Evolutionary conservation across 2,329 filamentous ascomycete genomes (phyloP).

Genomic region (Gnomoniopsis smithogilvyi): DNA sequence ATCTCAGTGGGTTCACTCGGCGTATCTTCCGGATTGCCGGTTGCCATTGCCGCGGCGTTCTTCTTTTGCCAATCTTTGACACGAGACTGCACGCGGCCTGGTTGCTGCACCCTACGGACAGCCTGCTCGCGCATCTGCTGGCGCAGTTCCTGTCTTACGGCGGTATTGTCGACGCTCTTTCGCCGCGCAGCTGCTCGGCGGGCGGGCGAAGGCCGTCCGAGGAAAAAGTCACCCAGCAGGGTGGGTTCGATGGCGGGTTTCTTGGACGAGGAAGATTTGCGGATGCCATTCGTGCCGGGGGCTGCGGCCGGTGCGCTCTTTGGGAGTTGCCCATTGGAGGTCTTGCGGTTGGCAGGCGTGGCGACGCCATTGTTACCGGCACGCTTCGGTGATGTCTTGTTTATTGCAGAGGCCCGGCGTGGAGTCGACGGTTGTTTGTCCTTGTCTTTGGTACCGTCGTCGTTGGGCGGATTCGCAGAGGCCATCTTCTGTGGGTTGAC

Average conservation of each 20-base stretch:
- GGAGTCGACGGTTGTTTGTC: slow-evolving; percentile 13
- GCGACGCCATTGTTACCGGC: slow-evolving; percentile 20
- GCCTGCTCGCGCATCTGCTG: slow-evolving; percentile 56
- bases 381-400: slow-evolving; percentile 19
- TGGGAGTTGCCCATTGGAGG: slow-evolving; percentile 30
- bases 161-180: slow-evolving; percentile 52
- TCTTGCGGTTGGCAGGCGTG: slow-evolving; percentile 25
- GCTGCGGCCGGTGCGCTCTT: slow-evolving; percentile 40
- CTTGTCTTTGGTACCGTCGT: slow-evolving; percentile 16
- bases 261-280: slow-evolving; percentile 28
- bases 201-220: slow-evolving; percentile 54
- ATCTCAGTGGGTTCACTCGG: slow-evolving; percentile 59
- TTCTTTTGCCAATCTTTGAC: slow-evolving; percentile 83
- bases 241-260: slow-evolving; percentile 41
- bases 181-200: slow-evolving; percentile 46
- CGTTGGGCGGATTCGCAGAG: slow-evolving; percentile 17
- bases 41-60: slow-evolving; percentile 62
- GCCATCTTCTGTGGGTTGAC: slow-evolving; percentile 16
- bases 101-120: slow-evolving; percentile 58
- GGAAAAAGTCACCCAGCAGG: slow-evolving; percentile 54
- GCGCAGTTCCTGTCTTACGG: slow-evolving; percentile 53
- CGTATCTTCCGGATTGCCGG: slow-evolving; percentile 47
- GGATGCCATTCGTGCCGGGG: slow-evolving; percentile 24
- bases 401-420: slow-evolving; percentile 14
- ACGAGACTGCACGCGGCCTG: slow-evolving; percentile 69